Percentiles rank a stretch among this genome's conserved stretches.
Conservation (phyloP, 345 rosid genomes). For the Draba incana region DNA sequence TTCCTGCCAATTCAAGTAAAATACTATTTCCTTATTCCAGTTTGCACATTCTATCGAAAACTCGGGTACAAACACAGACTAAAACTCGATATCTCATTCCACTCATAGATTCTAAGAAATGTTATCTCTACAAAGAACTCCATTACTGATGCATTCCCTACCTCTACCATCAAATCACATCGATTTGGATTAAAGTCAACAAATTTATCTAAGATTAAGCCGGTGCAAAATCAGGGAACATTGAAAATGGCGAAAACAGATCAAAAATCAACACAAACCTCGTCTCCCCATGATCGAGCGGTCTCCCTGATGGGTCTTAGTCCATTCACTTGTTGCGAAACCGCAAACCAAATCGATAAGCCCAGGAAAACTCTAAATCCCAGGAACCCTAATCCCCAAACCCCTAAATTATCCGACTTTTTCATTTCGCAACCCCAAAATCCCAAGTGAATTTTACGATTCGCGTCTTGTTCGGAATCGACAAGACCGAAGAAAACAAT, state of each 20-base stretch:
- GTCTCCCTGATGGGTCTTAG: conserved; percentile 85
- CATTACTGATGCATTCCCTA: too few relatives aligned
- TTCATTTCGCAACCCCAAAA: conserved; percentile 48
- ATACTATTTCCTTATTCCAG: not conserved
- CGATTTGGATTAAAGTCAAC: too few relatives aligned
- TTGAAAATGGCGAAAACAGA: not conserved
- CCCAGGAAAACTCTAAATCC: conserved; percentile 44
- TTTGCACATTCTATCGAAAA: conserved; percentile 1
- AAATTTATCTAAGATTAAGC: not conserved
- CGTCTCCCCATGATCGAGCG: conserved; percentile 92
- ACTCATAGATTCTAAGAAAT: conserved; percentile 4
- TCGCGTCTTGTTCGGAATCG: not conserved
- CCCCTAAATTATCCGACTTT: conserved; percentile 37
- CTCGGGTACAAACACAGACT: not conserved
- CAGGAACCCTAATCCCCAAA: conserved; percentile 51
- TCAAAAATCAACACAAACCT: conserved; percentile 55
- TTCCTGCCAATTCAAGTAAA: not conserved
- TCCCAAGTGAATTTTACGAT: conserved; percentile 22
- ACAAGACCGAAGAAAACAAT: conserved; percentile 25
- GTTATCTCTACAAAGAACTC: not conserved
- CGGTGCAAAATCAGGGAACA: conserved; percentile 8
- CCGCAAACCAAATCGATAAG: conserved; percentile 55
- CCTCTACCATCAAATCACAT: too few relatives aligned
- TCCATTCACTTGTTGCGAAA: conserved; percentile 59
- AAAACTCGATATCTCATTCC: not conserved